Conservation (phyloP, 768 basidiomycete genomes). For the Russula olivacea region DNA sequence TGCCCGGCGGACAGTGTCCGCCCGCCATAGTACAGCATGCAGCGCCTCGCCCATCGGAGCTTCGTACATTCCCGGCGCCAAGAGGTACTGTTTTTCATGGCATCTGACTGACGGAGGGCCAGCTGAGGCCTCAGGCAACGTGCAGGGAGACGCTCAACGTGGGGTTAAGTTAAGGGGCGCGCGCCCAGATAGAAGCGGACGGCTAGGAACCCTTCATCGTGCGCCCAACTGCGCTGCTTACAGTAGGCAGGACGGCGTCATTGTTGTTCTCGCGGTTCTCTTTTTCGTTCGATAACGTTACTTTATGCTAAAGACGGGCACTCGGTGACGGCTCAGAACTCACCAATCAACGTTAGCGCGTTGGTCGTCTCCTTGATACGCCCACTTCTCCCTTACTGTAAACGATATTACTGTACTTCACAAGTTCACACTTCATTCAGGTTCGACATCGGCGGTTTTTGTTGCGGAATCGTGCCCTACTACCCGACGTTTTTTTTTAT, state of each 20-base stretch:
- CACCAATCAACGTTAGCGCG: neutral
- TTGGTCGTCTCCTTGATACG: neutral
- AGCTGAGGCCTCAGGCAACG: neutral
- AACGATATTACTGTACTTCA: neutral
- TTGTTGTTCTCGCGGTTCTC: neutral
- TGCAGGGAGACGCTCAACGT: neutral
- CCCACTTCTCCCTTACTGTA: neutral
- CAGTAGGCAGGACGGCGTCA: neutral
- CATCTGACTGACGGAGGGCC: neutral
- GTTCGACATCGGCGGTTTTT: neutral
- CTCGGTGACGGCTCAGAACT: neutral
- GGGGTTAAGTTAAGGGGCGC: neutral
- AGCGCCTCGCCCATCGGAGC: neutral
- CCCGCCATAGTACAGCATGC: neutral
- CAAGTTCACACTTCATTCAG: neutral
- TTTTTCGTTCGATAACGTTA: neutral
- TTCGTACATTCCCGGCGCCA: neutral
- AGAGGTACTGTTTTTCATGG: neutral
- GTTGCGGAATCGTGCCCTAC: neutral
- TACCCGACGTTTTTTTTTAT: neutral
- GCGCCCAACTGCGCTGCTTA: neutral
- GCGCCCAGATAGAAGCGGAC: neutral
- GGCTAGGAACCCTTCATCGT: neutral
- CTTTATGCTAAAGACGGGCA: neutral
- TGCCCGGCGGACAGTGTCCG: neutral